These are phyloP conservation scores for Rhodotorula sp. DNA, from an alignment of 1,284 basidiomycete genomes.

Conservation along the genomic window DNA sequence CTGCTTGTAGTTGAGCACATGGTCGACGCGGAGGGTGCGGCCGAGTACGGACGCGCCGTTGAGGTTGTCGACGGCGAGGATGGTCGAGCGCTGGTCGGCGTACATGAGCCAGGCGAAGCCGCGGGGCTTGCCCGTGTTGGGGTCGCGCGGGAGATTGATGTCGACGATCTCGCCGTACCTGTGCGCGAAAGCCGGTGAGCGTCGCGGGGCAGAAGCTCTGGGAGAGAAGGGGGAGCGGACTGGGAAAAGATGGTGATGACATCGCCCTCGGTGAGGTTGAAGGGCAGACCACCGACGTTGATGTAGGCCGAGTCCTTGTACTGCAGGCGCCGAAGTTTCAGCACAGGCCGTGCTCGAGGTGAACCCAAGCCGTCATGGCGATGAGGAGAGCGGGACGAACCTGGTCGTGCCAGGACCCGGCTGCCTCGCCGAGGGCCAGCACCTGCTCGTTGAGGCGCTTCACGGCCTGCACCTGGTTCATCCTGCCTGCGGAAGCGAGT, in stretches of 20 bases:
- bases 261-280: constrained; percentile 93
- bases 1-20: constrained; percentile 92
- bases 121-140: constrained; percentile 78
- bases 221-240: constrained; percentile 57
- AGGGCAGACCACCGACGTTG: constrained; percentile 81
- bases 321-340: constrained; percentile 8
- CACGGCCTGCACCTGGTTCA: constrained; percentile 66
- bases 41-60: constrained; percentile 87
- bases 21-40: constrained; percentile 63
- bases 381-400: constrained; percentile 4
- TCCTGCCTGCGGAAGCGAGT: background rate
- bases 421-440: constrained; percentile 71
- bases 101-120: constrained; percentile 99
- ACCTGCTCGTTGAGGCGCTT: constrained; percentile 89
- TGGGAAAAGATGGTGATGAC: constrained; percentile 97
- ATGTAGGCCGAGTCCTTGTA: constrained; percentile 84
- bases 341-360: background rate
- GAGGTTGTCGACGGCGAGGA: constrained; percentile 97
- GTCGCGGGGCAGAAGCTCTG: background rate
- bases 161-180: constrained; percentile 96
- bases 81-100: constrained; percentile 93
- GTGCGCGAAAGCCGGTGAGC: background rate
- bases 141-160: constrained; percentile 89
- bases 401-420: constrained; percentile 82
- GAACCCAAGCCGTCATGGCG: background rate